Conservation (phyloP, 2,329 filamentous ascomycete species). For the Decorospora gaudefroyi region DNA sequence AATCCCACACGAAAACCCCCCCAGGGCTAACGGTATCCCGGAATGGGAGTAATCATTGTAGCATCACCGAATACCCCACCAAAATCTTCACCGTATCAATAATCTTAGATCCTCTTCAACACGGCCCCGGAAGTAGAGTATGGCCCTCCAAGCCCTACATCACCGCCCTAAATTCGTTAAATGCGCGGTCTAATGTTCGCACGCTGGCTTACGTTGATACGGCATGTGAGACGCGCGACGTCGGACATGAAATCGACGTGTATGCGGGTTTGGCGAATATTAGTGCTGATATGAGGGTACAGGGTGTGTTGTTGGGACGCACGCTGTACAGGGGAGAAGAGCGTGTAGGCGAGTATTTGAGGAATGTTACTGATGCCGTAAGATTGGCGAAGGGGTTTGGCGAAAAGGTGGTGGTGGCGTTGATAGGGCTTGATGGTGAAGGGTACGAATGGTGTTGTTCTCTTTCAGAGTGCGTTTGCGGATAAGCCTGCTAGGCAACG, state of each 20-base stretch:
- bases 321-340: constrained; percentile 42
- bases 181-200: constrained; percentile 52
- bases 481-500: constrained; percentile 15
- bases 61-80: constrained; percentile 39
- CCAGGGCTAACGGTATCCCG: constrained; percentile 1
- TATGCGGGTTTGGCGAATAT: constrained; percentile 55
- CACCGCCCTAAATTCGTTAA: constrained; percentile 49
- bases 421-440: constrained; percentile 24
- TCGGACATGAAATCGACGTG: constrained; percentile 50
- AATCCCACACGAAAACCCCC: constrained; percentile 12
- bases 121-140: constrained; percentile 49
- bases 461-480: constrained; percentile 31
- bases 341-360: constrained; percentile 22
- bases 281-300: constrained; percentile 36
- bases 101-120: constrained; percentile 54
- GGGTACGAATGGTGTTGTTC: constrained; percentile 27
- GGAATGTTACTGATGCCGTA: constrained; percentile 30
- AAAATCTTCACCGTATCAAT: constrained; percentile 57
- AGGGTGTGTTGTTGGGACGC: constrained; percentile 59
- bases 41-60: too few species aligned
- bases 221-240: constrained; percentile 46
- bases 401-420: constrained; percentile 23
- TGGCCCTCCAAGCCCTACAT: constrained; percentile 52
- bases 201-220: constrained; percentile 58
- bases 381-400: constrained; percentile 21